Evolutionary conservation across 768 basidiomycete species (phyloP).

Genomic region (Mycena filopes): DNA sequence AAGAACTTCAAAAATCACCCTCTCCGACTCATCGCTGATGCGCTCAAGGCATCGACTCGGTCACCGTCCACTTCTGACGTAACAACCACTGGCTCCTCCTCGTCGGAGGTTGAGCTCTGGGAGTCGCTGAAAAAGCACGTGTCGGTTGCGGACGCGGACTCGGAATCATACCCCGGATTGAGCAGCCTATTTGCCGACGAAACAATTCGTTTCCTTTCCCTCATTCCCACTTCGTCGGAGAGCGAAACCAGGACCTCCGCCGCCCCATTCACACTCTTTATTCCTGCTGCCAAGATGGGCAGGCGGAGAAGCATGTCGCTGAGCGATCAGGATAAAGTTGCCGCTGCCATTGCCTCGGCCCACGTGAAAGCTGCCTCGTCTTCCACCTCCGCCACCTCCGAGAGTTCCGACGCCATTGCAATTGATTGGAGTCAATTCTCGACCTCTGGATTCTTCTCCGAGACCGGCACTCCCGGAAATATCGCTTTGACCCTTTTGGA

Average conservation of each 20-base stretch:
- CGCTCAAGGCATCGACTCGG: constrained; percentile 55
- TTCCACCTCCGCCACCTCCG: constrained; percentile 40
- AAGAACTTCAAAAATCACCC: constrained; percentile 61
- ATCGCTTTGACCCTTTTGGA: constrained; percentile 70
- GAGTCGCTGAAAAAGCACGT: constrained; percentile 56
- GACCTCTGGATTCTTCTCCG: constrained; percentile 63
- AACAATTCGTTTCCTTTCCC: constrained; percentile 64
- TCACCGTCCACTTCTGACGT: constrained; percentile 11
- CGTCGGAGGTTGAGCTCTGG: constrained; percentile 57
- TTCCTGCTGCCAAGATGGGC: constrained; percentile 32
- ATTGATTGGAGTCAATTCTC: constrained; percentile 80
- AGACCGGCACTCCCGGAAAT: constrained; percentile 50
- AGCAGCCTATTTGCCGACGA: constrained; percentile 75
- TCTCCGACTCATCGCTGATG: constrained; percentile 69
- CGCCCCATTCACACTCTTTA: constrained; percentile 44
- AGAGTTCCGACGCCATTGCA: constrained; percentile 35
- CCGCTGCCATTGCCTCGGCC: constrained; percentile 29
- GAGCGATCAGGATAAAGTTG: constrained; percentile 35
- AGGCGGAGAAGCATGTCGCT: constrained; percentile 30
- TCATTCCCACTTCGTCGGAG: constrained; percentile 55
- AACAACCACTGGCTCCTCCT: not conserved
- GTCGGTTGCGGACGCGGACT: constrained; percentile 48
- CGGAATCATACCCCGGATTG: constrained; percentile 52
- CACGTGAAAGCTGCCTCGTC: constrained; percentile 46
- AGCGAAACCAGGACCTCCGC: constrained; percentile 43